Evolutionary conservation across 352 stramenopile species (phyloP), one percentile per base, ranked within the genome.

Genomic region (Pythium phragmitis): DNA sequence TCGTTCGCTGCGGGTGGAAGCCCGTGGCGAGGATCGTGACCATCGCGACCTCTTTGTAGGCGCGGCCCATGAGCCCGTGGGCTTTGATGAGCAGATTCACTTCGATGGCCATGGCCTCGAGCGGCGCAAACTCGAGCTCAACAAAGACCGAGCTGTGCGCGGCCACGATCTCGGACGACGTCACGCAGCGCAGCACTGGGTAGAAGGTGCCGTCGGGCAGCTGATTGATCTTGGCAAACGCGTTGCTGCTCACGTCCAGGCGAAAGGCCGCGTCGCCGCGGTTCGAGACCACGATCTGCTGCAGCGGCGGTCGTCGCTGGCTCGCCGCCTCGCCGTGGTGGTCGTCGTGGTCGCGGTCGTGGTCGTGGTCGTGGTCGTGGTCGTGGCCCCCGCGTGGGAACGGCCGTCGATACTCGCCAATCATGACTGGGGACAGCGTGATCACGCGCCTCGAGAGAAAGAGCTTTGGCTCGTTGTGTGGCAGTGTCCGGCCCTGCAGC

Each of bases 281-380:
- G 51, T 94, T 94, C 48, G 91, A 91, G 2, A 94, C 72, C 49
- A 89, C 68, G 59, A 94, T 73, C 52, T 91, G 86, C 55, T 94
- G 86, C 4, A 86, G 60, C 14, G 79, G 76, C n/a, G 85, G 76
- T 14, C 68, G 50, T 19, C 39, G 39, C 16, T 19, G 13, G 0
- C 9, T 19, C 39, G 17, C 14, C 39, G 5, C 1, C 6, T 46
- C 39, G 6, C 39, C 16, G 16, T 46, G 8, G 39, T 46, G 13
- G 39, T 33, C 28, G 11, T 16, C 13, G 6, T 37, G 1, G 42
- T 42, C 17, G 34, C 17, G 33, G 19, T 21, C 60, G 51, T 36
- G 21, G 19, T 50, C n/a, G 21, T 71, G 45, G 12, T 69, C 41
- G 13, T 46, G 30, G 17, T 64, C 42, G 4, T 69, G 36, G 4